These are phyloP conservation scores for Grifola frondosa DNA, from an alignment of 1,284 basidiomycete genomes.

Conservation along the genomic window DNA sequence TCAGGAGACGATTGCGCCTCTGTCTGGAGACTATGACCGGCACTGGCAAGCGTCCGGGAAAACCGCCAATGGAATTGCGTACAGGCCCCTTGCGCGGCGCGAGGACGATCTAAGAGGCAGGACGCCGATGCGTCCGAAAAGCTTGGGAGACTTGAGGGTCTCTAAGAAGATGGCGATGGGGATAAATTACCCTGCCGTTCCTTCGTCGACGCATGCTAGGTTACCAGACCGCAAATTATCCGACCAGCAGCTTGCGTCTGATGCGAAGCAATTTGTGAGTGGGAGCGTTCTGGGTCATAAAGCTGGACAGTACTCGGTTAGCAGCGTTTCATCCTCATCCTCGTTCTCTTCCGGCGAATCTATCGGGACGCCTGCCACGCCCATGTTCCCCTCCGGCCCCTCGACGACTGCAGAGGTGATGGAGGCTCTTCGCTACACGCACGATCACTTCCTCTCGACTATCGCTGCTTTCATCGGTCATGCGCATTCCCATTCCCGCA, in stretches of 20 bases:
- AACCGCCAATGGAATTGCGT: constrained; percentile 22
- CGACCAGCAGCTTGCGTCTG: constrained; percentile 18
- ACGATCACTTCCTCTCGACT: constrained; percentile 88
- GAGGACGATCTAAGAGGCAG: constrained; percentile 25
- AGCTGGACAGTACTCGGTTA: constrained; percentile 47
- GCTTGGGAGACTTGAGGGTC: constrained; percentile 52
- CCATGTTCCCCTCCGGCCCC: constrained; percentile 68
- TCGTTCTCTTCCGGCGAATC: constrained; percentile 48
- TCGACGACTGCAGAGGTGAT: constrained; percentile 65
- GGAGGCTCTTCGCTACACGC: constrained; percentile 70
- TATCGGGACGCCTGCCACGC: constrained; percentile 40
- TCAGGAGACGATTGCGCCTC: constrained; percentile 21
- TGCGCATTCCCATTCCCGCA: constrained; percentile 88
- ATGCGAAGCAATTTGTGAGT: constrained; percentile 14
- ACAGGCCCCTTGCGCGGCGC: constrained; percentile 13
- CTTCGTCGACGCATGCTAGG: constrained; percentile 20
- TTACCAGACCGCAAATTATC: constrained; percentile 15
- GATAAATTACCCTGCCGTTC: constrained; percentile 26
- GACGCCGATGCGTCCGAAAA: constrained; percentile 46
- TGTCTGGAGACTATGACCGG: constrained; percentile 14
- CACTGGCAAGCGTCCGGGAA: constrained; percentile 20
- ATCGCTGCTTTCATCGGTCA: constrained; percentile 98
- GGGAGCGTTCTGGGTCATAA: constrained; percentile 37
- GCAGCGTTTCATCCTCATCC: constrained; percentile 69
- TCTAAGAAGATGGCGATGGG: constrained; percentile 28